A percentile compares a stretch with the other conserved stretches of the same genome.
Conservation (phyloP, 2,329 filamentous ascomycete species). For the Arthrobotrys entomopaga region DNA sequence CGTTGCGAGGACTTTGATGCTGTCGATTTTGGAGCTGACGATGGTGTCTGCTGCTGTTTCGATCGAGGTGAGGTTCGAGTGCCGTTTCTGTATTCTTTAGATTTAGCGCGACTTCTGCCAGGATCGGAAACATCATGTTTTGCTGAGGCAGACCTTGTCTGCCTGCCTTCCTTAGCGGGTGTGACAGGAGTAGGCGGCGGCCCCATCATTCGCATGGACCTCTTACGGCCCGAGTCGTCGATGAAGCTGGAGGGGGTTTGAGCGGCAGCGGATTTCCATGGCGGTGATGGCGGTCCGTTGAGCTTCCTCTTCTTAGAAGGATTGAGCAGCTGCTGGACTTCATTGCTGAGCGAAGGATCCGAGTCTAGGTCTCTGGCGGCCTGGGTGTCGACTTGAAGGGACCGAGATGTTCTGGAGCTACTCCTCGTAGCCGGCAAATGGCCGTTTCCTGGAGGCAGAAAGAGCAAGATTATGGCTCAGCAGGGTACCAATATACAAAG, state of each 20-base stretch:
- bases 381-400: slow-evolving; percentile 46
- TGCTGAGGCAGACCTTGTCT: slow-evolving; percentile 60
- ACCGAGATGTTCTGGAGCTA: slow-evolving; percentile 40
- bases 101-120: slow-evolving; percentile 51
- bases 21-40: slow-evolving; percentile 23
- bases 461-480: slow-evolving; percentile 35
- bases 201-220: slow-evolving; percentile 64
- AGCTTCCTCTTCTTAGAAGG: slow-evolving; percentile 58
- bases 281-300: slow-evolving; percentile 72
- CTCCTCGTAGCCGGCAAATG: slow-evolving; percentile 50
- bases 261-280: slow-evolving; percentile 87
- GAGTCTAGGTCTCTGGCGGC: slow-evolving; percentile 43
- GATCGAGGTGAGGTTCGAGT: slow-evolving; percentile 60
- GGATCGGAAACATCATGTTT: slow-evolving; percentile 57
- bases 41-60: slow-evolving; percentile 42
- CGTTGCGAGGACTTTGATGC: slow-evolving; percentile 21
- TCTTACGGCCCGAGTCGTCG: slow-evolving; percentile 71
- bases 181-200: slow-evolving; percentile 49
- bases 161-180: slow-evolving; percentile 59
- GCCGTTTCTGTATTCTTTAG: slow-evolving; percentile 59
- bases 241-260: slow-evolving; percentile 89
- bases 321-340: slow-evolving; percentile 34
- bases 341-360: slow-evolving; percentile 23
- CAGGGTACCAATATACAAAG: slow-evolving; percentile 32
- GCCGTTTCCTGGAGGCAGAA: slow-evolving; percentile 38